phyloP scores from a whole-genome alignment of 1,139 yeast species.

The Kodamaea arcana region DNA sequence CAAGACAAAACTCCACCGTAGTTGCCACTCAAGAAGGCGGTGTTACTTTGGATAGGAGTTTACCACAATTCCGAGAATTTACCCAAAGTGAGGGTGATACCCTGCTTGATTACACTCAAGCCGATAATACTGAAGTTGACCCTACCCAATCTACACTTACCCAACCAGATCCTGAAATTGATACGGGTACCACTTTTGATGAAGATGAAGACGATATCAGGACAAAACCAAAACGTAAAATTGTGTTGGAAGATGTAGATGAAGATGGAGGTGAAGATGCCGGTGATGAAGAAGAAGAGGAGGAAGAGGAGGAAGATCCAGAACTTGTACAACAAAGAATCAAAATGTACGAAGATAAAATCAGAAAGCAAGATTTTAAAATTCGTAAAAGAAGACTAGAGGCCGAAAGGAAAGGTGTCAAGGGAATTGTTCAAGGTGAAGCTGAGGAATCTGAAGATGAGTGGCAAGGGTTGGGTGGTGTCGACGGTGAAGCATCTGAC shows the following conservation, averaged over 20 bases:
- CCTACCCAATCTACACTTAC: slow-evolving; percentile 1
- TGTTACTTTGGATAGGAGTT: slow-evolving; percentile 7
- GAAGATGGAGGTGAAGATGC: slow-evolving; percentile 14
- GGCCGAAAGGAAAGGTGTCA: slow-evolving; percentile 48
- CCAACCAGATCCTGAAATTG: slow-evolving; percentile 1
- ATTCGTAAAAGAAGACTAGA: slow-evolving; percentile 41
- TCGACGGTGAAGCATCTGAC: slow-evolving; percentile 66
- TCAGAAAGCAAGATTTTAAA: slow-evolving; percentile 36
- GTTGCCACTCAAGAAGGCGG: slow-evolving; percentile 8
- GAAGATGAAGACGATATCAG: slow-evolving; percentile 6
- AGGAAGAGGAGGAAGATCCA: slow-evolving; percentile 20
- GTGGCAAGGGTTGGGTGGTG: slow-evolving; percentile 88
- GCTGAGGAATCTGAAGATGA: slow-evolving; percentile 98
- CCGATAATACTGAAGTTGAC: slow-evolving; percentile 7
- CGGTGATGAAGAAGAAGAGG: slow-evolving; percentile 14
- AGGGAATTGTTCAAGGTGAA: slow-evolving; percentile 68
- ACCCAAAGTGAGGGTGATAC: slow-evolving; percentile 13
- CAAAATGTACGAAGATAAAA: slow-evolving; percentile 35
- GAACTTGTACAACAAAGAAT: slow-evolving; percentile 29
- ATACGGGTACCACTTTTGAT: slow-evolving; percentile 1
- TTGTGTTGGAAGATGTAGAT: slow-evolving; percentile 2
- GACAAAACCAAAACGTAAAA: slow-evolving; percentile 1
- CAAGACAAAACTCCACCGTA: slow-evolving; percentile 14
- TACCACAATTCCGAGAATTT: slow-evolving; percentile 23
- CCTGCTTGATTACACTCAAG: slow-evolving; percentile 19